Base-by-base conservation (phyloP, 2,329 filamentous ascomycete genomes). In the Cadophora sp. region DNA sequence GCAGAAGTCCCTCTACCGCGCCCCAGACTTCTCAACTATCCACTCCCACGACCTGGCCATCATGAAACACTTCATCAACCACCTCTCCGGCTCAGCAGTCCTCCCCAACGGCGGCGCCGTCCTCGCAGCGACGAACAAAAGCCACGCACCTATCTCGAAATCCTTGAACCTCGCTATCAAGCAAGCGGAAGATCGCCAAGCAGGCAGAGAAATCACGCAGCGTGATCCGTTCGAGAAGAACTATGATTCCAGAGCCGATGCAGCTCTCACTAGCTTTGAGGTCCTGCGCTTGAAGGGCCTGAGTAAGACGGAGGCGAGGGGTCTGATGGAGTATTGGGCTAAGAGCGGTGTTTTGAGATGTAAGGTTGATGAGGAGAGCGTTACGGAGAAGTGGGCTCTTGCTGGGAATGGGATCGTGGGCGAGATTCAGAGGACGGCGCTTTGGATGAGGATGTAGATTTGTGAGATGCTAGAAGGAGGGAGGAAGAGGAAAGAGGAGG, bases 311-410 rank as follows among this genome's bases (percentile, higher is more conserved):
- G 95, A 98, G 80, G 89, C 92, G 13, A 87, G 90, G 67, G 85
- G 88, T 0, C 83, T 97, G 73, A 90, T 98, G 88, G 94, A 97
- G 82, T 98, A 97, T 81, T 98, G 95, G 84, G 94, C 93, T 5
- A 88, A 87, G 43, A 96, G 93, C 78, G 96, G 95, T 14, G 83
- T 97, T 77, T 78, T 97, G 76, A 87, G 91, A 70, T 83, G 86
- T 68, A 84, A 82, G 55, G 84, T 97, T 59, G 89, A 92, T 74
- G 89, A 94, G 76, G 82, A 82, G 70, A 84, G 85, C 69, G 90
- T 97, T 43, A 84, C 85, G 24, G 91, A 96, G 83, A 92, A 93
- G 81, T 97, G 94, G 94, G 89, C 89, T 59, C 77, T 97, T 73
- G 88, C 89, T 59, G 93, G 93, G 24, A 89, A 91, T 74, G 94